phyloP scores from a whole-genome alignment of 2,329 filamentous ascomycete genomes.

The Colletotrichum chlorophyti region DNA sequence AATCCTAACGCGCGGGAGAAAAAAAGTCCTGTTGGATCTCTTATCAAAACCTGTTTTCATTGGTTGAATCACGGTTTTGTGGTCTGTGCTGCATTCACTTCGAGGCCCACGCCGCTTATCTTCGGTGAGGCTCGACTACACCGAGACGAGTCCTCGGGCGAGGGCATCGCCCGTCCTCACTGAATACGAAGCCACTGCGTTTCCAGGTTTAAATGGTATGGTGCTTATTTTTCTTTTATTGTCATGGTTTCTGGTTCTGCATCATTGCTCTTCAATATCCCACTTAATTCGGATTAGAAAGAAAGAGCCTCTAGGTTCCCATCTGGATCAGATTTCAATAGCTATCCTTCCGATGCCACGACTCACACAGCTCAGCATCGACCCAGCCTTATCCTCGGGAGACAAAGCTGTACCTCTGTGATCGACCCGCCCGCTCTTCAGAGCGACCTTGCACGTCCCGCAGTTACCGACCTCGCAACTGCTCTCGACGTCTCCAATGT shows the following conservation, averaged over 20 bases:
- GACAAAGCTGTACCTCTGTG: constrained; percentile 56
- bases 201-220: no score
- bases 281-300: no score
- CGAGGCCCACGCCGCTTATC: not conserved
- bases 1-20: not conserved
- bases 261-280: no score
- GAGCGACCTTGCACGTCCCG: constrained; percentile 55
- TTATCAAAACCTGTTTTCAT: not conserved
- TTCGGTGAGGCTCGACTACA: not conserved
- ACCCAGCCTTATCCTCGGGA: constrained; percentile 49
- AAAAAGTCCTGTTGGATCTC: constrained; percentile 6
- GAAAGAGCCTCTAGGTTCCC: not conserved
- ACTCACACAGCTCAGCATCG: constrained; percentile 60
- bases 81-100: not conserved
- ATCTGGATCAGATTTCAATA: constrained; percentile 50
- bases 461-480: constrained; percentile 63
- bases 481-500: constrained; percentile 51
- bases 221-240: no score
- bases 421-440: constrained; percentile 52
- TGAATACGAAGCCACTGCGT: no score
- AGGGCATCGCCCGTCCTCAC: no score
- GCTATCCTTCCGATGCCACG: constrained; percentile 56
- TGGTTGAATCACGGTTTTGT: not conserved
- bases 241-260: no score
- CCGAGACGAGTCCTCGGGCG: no score